Conservation (phyloP, 805 yeast species). For the Alloascoidea hylecoeti region DNA sequence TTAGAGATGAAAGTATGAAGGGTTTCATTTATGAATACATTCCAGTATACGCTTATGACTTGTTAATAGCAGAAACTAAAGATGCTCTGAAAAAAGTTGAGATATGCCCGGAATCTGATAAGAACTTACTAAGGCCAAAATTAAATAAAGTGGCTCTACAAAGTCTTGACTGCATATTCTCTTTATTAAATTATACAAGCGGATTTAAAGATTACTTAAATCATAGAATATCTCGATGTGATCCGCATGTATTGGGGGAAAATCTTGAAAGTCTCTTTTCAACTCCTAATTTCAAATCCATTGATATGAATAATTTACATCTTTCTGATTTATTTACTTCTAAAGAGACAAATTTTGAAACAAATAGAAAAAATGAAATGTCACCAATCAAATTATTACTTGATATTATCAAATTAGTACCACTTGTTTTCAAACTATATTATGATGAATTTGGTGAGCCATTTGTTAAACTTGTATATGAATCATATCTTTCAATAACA, state of each 20-base stretch:
- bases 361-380: background rate
- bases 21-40: background rate
- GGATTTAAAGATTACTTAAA: conserved; percentile 1
- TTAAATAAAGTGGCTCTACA: background rate
- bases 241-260: background rate
- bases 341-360: background rate
- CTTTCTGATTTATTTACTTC: background rate
- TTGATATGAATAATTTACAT: background rate
- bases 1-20: background rate
- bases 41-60: background rate
- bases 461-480: background rate
- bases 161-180: background rate
- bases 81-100: too few species aligned
- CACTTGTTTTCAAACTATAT: background rate
- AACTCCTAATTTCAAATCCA: background rate
- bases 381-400: background rate
- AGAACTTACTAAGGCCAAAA: background rate
- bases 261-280: background rate
- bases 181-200: background rate
- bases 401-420: background rate
- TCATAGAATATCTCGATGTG: background rate
- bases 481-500: background rate
- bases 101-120: background rate
- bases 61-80: background rate
- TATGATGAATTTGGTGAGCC: background rate